Evolutionary conservation across 2,329 filamentous ascomycete genomes (phyloP).

Genomic region (Neonectria neomacrospora): DNA sequence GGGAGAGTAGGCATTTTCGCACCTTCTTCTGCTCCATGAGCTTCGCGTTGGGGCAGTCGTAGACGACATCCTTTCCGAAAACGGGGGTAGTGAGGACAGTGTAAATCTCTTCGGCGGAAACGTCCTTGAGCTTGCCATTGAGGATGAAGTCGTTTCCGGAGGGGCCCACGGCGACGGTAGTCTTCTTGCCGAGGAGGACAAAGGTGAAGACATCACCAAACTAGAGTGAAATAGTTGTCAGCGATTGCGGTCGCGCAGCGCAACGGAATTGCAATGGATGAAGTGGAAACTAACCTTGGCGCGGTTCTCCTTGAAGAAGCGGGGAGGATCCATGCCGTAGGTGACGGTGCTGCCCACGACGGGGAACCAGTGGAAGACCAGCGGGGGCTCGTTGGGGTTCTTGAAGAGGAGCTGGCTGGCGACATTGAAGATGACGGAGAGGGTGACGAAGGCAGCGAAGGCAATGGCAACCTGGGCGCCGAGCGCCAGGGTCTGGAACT

Average conservation of each 20-base stretch:
- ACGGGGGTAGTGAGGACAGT: conserved; percentile 76
- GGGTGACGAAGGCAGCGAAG: conserved; percentile 56
- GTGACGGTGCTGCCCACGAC: conserved; percentile 90
- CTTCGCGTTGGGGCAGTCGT: conserved; percentile 90
- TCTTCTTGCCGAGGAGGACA: conserved; percentile 87
- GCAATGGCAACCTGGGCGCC: conserved; percentile 60
- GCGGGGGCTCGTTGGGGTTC: conserved; percentile 82
- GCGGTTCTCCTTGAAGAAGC: conserved; percentile 82
- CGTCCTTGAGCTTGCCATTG: conserved; percentile 89
- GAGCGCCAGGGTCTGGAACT: conserved; percentile 60
- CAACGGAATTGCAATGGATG: not conserved
- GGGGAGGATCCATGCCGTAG: conserved; percentile 94
- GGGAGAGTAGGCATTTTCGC: conserved; percentile 34
- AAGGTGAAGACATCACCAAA: conserved; percentile 94
- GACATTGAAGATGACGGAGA: conserved; percentile 81
- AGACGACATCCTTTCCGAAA: conserved; percentile 88
- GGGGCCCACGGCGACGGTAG: conserved; percentile 84
- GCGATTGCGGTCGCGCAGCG: not conserved
- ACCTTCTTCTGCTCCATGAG: conserved; percentile 98
- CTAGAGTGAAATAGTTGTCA: conserved; percentile 54
- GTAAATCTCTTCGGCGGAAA: conserved; percentile 92
- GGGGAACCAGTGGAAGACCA: conserved; percentile 85
- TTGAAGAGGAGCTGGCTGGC: conserved; percentile 81
- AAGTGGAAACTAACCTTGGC: conserved; percentile 70
- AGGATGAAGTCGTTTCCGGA: conserved; percentile 91